Conservation (phyloP, 768 basidiomycete species). For the Pleurotus citrinopileatus region DNA sequence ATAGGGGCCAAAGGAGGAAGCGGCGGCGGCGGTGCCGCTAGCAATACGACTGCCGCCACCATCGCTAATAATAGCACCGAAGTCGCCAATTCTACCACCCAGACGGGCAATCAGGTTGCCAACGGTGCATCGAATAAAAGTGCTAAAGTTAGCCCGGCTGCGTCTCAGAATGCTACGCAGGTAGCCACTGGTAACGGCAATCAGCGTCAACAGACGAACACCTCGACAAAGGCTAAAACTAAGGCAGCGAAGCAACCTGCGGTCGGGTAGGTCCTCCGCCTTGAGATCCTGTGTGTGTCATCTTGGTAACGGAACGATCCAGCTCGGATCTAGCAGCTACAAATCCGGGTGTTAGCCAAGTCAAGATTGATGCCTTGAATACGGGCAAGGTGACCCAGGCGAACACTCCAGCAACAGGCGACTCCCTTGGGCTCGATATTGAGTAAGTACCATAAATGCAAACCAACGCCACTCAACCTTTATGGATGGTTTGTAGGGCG, state of each 20-base stretch:
- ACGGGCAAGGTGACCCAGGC: not conserved
- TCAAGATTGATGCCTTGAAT: not conserved
- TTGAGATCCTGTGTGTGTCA: too few species aligned
- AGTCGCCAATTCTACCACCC: not conserved
- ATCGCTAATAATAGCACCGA: not conserved
- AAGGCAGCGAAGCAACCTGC: not conserved
- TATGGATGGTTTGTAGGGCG: too few species aligned
- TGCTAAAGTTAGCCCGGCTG: not conserved
- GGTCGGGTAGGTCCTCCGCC: too few species aligned
- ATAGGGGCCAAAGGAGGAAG: not conserved
- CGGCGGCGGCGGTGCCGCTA: too few species aligned
- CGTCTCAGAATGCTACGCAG: not conserved
- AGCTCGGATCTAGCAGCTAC: not conserved
- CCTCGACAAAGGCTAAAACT: too few species aligned
- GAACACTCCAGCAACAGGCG: not conserved
- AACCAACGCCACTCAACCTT: too few species aligned
- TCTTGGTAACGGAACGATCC: too few species aligned
- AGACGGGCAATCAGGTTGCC: not conserved
- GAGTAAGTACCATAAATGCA: too few species aligned
- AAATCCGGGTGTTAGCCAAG: constrained; percentile 4
- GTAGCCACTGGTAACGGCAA: not conserved
- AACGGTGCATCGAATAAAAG: not conserved
- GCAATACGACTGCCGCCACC: too few species aligned
- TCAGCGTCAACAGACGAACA: not conserved
- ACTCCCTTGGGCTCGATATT: constrained; percentile 37